Evolutionary conservation across 805 yeast genomes (phyloP).

Genomic region (Cyberlindnera maclurae): DNA sequence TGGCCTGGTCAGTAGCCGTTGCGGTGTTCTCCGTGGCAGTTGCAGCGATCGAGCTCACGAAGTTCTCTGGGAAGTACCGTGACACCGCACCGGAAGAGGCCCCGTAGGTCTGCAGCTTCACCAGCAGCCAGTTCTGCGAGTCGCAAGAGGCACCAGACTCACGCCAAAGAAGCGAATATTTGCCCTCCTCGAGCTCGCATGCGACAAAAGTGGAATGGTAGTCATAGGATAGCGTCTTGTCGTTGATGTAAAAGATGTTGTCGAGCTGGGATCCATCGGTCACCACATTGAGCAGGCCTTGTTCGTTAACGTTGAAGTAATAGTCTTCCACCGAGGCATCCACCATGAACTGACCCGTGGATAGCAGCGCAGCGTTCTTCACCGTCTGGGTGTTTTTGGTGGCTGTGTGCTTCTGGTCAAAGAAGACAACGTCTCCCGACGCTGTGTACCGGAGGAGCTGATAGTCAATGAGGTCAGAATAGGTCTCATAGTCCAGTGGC

Average conservation of each 20-base stretch:
- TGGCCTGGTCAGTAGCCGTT: conserved; percentile 1
- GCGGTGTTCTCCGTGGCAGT: conserved; percentile 17
- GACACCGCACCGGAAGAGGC: conserved; percentile 6
- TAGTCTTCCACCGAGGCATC: conserved; percentile 1
- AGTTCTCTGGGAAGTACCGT: conserved; percentile 12
- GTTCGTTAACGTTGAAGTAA: conserved; percentile 9
- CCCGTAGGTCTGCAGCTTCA: conserved; percentile 11
- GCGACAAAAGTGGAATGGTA: conserved; percentile 20
- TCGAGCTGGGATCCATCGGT: conserved; percentile 4
- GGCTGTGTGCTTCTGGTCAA: conserved; percentile 4
- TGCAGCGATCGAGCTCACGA: conserved; percentile 12
- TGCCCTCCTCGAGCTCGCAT: conserved; percentile 8
- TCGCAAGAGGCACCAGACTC: conserved; percentile 15
- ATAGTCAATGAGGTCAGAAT: conserved; percentile 14
- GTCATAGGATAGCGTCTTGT: conserved; percentile 9
- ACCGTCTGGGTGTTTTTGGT: conserved; percentile 7
- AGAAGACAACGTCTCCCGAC: conserved; percentile 13
- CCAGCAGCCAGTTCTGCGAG: conserved; percentile 17
- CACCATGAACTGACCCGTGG: conserved; percentile 11
- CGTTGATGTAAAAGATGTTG: conserved; percentile 14
- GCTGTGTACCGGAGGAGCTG: conserved; percentile 10
- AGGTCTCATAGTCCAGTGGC: conserved; percentile 16
- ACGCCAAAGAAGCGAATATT: conserved; percentile 19
- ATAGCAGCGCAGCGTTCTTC: conserved; percentile 6
- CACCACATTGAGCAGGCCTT: conserved; percentile 11